Evolutionary conservation across 306 rosid genomes (phyloP), one percentile per base, ranked within the genome.

Genomic region (Pyrus betulifolia): DNA sequence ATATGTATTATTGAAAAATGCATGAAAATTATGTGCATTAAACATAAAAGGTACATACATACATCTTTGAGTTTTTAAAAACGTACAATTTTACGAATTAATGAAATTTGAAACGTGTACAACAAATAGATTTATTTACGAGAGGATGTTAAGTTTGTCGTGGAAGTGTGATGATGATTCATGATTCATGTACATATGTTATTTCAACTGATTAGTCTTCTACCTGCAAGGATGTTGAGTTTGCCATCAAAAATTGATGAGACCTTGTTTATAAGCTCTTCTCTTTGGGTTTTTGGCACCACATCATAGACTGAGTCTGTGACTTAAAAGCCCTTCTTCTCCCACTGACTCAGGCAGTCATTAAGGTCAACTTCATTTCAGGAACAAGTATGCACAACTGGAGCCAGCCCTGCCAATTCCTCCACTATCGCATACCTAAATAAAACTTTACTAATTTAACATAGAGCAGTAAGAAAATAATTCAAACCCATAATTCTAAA

Each of bases 161-260:
- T 35, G 40, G 8, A 35, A 35, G 40, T 6, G 40, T 35, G 40
- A 35, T 35, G 40, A 35, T 35, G 8, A 35, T 35, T 35, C 8
- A 6, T 6, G 40, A 35, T 6, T 35, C 40, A 35, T 35, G 40
- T 0, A 35, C 2, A 6, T 35, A 33, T 5, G 40, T 35, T 35
- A 35, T 35, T 35, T 46, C 0, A 49, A 2, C 9, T 3, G 0
- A 57, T 4, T 1, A 57, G 19, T 17, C 27, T 4, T 3, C 10
- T 14, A 27, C 63, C 74, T 70, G 79, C 83, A 58, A 83, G 81
- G 33, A 83, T 75, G 77, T 83, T 71, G 1, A 79, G 86, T 64
- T 82, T 78, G 6, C 74, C 82, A 70, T 70, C 2, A 25, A 78
- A 78, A n/a, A 78, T 19, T 17, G 66, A 74, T 3, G 82, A 74